Percentiles rank a stretch among this genome's conserved stretches.
Evolutionary conservation across 805 yeast species (phyloP).

Genomic region (Saturnispora bothae): DNA sequence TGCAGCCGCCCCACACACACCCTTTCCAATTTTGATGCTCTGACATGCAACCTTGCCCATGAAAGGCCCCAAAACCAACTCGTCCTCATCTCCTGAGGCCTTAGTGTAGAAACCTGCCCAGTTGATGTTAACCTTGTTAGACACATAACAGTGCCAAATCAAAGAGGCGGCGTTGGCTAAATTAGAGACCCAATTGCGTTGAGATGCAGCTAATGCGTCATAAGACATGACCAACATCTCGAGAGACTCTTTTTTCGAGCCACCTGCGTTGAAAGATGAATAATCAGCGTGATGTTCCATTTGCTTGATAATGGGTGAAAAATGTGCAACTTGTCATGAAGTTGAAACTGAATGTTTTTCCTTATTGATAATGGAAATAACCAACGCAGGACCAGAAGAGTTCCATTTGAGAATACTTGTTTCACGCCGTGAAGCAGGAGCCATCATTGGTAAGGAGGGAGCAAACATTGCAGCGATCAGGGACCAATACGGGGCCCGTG

Average conservation of each 20-base stretch:
- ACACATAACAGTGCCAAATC: conserved; percentile 76
- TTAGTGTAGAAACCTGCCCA: conserved; percentile 90
- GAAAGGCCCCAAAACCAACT: conserved; percentile 77
- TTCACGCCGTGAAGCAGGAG: conserved; percentile 81
- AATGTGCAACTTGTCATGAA: too few relatives aligned
- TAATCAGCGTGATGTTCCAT: conserved; percentile 63
- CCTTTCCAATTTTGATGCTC: conserved; percentile 61
- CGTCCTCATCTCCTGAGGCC: conserved; percentile 23
- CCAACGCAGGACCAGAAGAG: not conserved
- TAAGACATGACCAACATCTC: conserved; percentile 51
- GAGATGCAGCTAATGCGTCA: conserved; percentile 50
- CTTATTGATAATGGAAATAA: not conserved
- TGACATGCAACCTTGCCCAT: conserved; percentile 98
- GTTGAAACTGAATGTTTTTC: too few relatives aligned
- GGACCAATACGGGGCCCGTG: conserved; percentile 66
- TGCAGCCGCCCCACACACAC: conserved; percentile 92
- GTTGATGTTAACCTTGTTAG: conserved; percentile 48
- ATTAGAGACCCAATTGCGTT: conserved; percentile 81
- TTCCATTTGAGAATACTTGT: conserved; percentile 46
- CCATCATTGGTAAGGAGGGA: conserved; percentile 81
- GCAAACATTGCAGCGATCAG: conserved; percentile 65
- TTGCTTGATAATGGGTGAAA: not conserved
- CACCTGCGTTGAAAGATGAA: conserved; percentile 38
- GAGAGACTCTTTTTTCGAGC: conserved; percentile 42
- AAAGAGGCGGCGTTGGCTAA: conserved; percentile 78